These are phyloP conservation scores for Spathaspora arborariae DNA, from an alignment of 805 yeast species.

Conservation along the genomic window DNA sequence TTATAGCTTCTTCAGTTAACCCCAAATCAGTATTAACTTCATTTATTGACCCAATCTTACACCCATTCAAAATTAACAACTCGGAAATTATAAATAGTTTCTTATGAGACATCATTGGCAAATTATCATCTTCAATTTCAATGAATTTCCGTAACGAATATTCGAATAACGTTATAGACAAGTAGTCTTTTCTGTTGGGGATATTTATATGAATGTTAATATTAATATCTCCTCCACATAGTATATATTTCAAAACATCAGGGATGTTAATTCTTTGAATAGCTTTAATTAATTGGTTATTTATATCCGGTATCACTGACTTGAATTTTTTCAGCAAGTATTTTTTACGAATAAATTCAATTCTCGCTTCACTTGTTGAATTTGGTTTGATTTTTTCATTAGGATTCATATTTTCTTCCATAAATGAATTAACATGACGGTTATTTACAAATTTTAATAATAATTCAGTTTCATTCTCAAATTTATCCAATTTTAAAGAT, in stretches of 20 bases:
- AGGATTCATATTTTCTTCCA: conserved; percentile 42
- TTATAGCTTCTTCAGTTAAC: conserved; percentile 43
- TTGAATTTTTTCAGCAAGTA: conserved; percentile 52
- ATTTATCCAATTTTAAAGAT: conserved; percentile 72
- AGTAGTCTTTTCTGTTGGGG: conserved; percentile 14
- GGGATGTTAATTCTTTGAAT: conserved; percentile 47
- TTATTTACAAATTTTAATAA: conserved; percentile 56
- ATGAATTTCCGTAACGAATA: conserved; percentile 52
- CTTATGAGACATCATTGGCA: conserved; percentile 1
- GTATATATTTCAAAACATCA: conserved; percentile 40
- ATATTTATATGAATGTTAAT: conserved; percentile 32
- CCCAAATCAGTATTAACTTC: conserved; percentile 29
- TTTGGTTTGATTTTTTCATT: conserved; percentile 25
- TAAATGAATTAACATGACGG: conserved; percentile 49
- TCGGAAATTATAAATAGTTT: conserved; percentile 50
- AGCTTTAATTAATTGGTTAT: conserved; percentile 46
- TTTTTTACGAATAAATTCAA: conserved; percentile 60
- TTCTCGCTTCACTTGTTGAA: conserved; percentile 45
- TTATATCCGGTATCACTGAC: conserved; percentile 15
- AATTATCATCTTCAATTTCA: conserved; percentile 15
- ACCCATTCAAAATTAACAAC: conserved; percentile 54
- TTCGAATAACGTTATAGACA: conserved; percentile 30
- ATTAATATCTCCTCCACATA: conserved; percentile 47
- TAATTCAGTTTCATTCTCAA: conserved; percentile 55
- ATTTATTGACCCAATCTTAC: conserved; percentile 35